A percentile compares a stretch with the other conserved stretches of the same genome.
Conservation (phyloP, 371 early-diverging fungal genomes). For the Mucor plumbeus region DNA sequence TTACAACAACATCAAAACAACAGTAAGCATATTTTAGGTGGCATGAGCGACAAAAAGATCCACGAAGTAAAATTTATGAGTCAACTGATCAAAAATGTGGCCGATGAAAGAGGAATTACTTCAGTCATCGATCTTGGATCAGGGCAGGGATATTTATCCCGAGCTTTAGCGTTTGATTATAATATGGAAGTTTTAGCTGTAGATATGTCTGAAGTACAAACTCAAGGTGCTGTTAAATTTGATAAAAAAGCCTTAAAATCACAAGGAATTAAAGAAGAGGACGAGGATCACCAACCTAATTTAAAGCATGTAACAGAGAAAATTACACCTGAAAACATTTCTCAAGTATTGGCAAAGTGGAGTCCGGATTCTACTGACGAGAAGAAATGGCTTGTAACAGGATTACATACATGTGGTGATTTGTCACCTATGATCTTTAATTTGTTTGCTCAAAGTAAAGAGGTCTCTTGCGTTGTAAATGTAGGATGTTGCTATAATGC, state of each 20-base stretch:
- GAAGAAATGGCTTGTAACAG: constrained; percentile 74
- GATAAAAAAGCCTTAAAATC: constrained; percentile 58
- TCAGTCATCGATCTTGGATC: constrained; percentile 74
- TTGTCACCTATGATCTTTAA: constrained; percentile 75
- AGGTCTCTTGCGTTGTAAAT: constrained; percentile 70
- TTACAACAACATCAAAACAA: constrained; percentile 13
- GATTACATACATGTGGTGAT: constrained; percentile 90
- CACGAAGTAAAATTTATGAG: constrained; percentile 73
- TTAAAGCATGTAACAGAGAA: constrained; percentile 60
- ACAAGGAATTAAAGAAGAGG: constrained; percentile 6
- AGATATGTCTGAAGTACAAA: constrained; percentile 79
- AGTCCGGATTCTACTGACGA: constrained; percentile 20
- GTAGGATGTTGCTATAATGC: constrained; percentile 92
- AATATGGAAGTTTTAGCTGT: constrained; percentile 79
- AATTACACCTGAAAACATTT: constrained; percentile 56
- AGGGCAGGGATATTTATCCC: constrained; percentile 80
- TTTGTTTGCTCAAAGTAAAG: constrained; percentile 67
- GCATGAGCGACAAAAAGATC: constrained; percentile 82
- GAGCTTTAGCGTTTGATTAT: constrained; percentile 74
- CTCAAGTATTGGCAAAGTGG: constrained; percentile 39
- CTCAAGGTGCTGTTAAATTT: constrained; percentile 76
- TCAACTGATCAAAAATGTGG: constrained; percentile 56
- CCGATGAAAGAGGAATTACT: constrained; percentile 42
- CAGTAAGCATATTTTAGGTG: constrained; percentile 47
- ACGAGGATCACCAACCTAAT: constrained; percentile 21